Base-by-base conservation (phyloP, 768 basidiomycete genomes). In the Pholiota molesta region DNA sequence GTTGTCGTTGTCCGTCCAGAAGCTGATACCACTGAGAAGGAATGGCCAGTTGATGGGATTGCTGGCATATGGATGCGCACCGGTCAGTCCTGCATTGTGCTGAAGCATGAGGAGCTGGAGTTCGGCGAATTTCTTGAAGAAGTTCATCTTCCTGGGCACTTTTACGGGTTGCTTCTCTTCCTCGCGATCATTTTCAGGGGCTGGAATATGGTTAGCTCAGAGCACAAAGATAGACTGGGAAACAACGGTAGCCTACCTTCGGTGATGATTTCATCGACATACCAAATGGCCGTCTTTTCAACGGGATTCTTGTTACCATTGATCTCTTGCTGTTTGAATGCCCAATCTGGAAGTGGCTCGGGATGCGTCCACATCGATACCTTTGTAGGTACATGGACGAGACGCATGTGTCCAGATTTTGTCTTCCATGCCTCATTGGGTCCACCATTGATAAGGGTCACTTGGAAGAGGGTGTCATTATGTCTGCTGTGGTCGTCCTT, bases 1-100 rank as follows among this genome's bases (percentile, higher is more conserved):
- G 11, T 81, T 80, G 6, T 90, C 89, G 59, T 83, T 88, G 68
- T 92, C 83, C 5, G 97, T 99, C 97, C 97, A 99, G 83, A 99
- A 99, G 72, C 94, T 96, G 78, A 99, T 99, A 53, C 97, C 97
- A 64, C 82, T 94, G 29, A 98, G 77, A 40, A 95, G 84, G 88
- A 99, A 99, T 6, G 97, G 97, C 97, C 97, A 99, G 73, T 97
- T 95, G 76, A 98, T 89, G 5, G 97, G 95, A n/a, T 83, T 83
- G 62, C 92, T 93, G 3, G 97, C 95, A 73, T 99, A 99, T 44
- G 97, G 97, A 72, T 99, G 97, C 4, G 91, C 92, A n/a, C 95
- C 92, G 26, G 95, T 97, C 65, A 99, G 81, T 21, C 95, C 97
- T n/a, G 97, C 96, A 69, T 99, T 99, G 79, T 99, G 97, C 72